phyloP scores from a whole-genome alignment of 306 rosid species.

The Cucurbita pepo region DNA sequence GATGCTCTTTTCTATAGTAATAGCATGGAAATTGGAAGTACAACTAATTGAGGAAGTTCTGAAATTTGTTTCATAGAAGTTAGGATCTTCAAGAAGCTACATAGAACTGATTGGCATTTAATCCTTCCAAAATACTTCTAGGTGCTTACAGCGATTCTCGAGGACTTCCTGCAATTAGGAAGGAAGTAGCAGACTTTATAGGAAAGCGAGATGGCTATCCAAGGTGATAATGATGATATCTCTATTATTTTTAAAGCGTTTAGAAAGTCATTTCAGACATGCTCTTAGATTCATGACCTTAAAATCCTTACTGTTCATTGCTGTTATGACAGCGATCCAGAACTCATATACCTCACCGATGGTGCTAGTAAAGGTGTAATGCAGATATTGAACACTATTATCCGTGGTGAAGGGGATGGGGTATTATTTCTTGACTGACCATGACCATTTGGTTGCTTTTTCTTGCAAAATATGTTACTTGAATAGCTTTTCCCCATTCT shows the following conservation, averaged over 20 bases:
- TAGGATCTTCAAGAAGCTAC: background rate
- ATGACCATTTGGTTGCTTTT: background rate
- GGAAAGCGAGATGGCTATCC: constrained; percentile 91
- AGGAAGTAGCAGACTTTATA: constrained; percentile 94
- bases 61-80: background rate
- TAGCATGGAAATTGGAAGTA: background rate
- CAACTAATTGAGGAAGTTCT: background rate
- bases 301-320: constrained; percentile 7
- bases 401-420: constrained; percentile 80
- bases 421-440: constrained; percentile 24
- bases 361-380: constrained; percentile 99
- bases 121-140: constrained; percentile 7
- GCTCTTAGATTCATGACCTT: background rate
- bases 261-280: background rate
- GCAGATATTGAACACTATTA: constrained; percentile 85
- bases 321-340: constrained; percentile 68
- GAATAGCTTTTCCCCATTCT: background rate
- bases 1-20: background rate
- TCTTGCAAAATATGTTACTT: background rate
- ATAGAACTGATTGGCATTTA: background rate
- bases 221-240: constrained; percentile 34
- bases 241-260: background rate
- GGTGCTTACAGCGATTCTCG: constrained; percentile 99
- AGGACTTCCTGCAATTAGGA: constrained; percentile 77
- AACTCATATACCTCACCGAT: constrained; percentile 88